Evolutionary conservation across 2,329 filamentous ascomycete genomes (phyloP), one percentile per base, ranked within the genome.

Genomic region (Ophiostoma angusticollis): DNA sequence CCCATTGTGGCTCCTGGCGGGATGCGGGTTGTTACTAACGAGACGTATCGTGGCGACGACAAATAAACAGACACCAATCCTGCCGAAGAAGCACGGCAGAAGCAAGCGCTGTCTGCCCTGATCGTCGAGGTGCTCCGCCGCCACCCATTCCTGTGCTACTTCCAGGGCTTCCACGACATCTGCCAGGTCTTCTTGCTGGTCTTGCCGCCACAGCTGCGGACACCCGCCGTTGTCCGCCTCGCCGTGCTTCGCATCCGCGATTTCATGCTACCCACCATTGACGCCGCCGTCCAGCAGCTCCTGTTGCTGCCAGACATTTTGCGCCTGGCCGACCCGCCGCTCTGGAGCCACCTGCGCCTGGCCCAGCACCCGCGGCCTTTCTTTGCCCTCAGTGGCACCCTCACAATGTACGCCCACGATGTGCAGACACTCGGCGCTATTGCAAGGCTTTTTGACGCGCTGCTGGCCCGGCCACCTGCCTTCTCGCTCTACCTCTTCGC

Each of bases 131-230:
- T 93, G 12, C 72, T 98, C 32, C 80, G 93, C 38, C 73, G 73
- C 24, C 72, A 93, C 52, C 85, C 87, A 13, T 78, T 80, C 56
- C 74, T 98, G 25, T 85, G 78, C 64, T 98, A 98, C 62, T 98
- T 98, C 59, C 91, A 98, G 63, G 91, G 91, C 56, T 98, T 93
- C 58, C 91, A 98, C 60, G 91, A 98, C 62, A 96, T 98, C 53
- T 91, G 84, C 50, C 93, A 98, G 61, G 91, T 98, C 18, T 71
- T 98, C 43, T 72, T 96, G 29, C 72, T 98, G 12, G 87, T 95
- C 9, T 68, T 98, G 4, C 79, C 80, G 0, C 62, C 74, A 9
- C 53, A 67, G 17, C 56, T 67, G 39, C 78, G 83, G 13, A 65
- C 70, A 14, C 58, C 67, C 6, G 75, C 80, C 13, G 74, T 93